Conservation (phyloP, 2,329 filamentous ascomycete genomes). For the Fusarium tupiense region DNA sequence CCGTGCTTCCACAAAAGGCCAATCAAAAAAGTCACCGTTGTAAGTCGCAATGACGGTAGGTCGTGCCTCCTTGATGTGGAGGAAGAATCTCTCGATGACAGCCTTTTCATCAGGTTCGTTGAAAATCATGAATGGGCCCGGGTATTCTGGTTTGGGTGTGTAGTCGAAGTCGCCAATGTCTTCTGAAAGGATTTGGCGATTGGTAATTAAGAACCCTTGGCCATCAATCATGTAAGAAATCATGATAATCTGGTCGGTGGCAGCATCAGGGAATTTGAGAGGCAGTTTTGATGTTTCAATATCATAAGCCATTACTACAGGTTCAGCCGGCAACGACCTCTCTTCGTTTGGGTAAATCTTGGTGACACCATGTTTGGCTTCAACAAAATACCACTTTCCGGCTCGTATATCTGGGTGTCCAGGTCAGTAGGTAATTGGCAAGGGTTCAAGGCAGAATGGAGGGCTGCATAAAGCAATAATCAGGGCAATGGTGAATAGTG, state of each 20-base stretch:
- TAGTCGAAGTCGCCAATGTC: conserved; percentile 99
- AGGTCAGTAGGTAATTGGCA: conserved; percentile 12
- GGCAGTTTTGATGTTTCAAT: conserved; percentile 97
- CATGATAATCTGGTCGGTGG: conserved; percentile 99
- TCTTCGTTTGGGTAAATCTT: conserved; percentile 88
- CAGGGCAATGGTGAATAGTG: conserved; percentile 88
- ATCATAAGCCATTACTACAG: conserved; percentile 98
- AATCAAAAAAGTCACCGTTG: conserved; percentile 99
- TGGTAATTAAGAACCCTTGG: conserved; percentile 96
- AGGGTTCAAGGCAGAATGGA: neutral
- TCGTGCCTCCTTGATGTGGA: conserved; percentile 92
- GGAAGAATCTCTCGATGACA: conserved; percentile 89
- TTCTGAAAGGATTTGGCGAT: conserved; percentile 96
- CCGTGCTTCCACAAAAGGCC: conserved; percentile 95
- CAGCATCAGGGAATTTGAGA: conserved; percentile 94
- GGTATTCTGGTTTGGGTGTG: conserved; percentile 95
- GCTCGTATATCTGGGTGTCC: conserved; percentile 82
- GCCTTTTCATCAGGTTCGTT: conserved; percentile 95
- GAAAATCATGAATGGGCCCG: conserved; percentile 96
- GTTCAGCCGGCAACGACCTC: conserved; percentile 88
- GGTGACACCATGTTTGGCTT: conserved; percentile 90
- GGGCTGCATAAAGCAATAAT: conserved; percentile 53
- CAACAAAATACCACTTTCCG: conserved; percentile 96
- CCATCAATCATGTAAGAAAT: conserved; percentile 99
- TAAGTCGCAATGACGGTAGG: conserved; percentile 99